These are phyloP conservation scores for Gossypium schwendimanii DNA, from an alignment of 441 rosid genomes.

Conservation along the genomic window DNA sequence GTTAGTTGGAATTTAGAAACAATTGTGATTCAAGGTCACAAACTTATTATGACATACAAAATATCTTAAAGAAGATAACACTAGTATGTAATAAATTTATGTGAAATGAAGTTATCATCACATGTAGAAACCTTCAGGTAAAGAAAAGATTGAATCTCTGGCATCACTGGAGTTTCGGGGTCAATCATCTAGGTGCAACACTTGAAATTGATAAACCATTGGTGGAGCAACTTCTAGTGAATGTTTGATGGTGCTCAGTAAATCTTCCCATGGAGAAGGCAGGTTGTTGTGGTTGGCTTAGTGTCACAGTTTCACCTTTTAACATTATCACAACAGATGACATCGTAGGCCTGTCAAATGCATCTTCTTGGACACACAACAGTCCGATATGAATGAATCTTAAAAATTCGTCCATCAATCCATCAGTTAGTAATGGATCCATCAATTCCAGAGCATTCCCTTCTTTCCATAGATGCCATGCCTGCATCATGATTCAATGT, in stretches of 20 bases:
- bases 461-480: conserved; percentile 30
- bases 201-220: conserved; percentile 18
- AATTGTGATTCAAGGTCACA: too few relatives aligned
- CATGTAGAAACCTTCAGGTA: neutral
- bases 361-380: conserved; percentile 35
- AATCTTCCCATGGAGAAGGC: conserved; percentile 25
- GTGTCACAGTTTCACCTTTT: conserved; percentile 22
- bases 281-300: conserved; percentile 21
- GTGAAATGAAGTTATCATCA: neutral
- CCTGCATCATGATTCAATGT: conserved; percentile 20
- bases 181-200: conserved; percentile 20
- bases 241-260: neutral
- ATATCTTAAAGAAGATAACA: too few relatives aligned
- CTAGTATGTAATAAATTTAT: too few relatives aligned
- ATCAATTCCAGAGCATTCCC: conserved; percentile 30
- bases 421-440: conserved; percentile 25
- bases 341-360: conserved; percentile 37
- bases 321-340: conserved; percentile 26
- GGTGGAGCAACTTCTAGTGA: conserved; percentile 9
- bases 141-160: neutral
- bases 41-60: too few relatives aligned
- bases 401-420: conserved; percentile 23
- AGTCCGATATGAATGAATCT: conserved; percentile 27
- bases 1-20: too few relatives aligned
- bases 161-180: neutral